Base-by-base conservation (phyloP, 129 eudicot genomes). In the Solidago caesia region DNA sequence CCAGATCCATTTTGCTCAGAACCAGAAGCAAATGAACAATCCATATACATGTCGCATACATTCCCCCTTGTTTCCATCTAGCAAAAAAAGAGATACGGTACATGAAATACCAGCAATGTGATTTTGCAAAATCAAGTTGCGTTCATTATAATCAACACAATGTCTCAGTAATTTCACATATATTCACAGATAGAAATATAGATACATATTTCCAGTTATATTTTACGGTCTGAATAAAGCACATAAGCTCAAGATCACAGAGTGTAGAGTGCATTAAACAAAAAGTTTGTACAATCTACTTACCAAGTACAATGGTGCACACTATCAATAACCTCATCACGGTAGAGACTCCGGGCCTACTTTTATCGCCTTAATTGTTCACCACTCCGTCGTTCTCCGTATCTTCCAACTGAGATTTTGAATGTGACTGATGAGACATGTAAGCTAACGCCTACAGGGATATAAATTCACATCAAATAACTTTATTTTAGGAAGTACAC, bases 1-100 rank as follows among this genome's bases (percentile, higher is more conserved):
- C 87, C 14, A 79, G 65, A 75, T 88, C 94, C 84, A 83, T 82
- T 85, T 88, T 94, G 93, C 98, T 94, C 64, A 94, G 89, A 82
- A 88, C 89, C 64, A 94, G 87, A 85, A 94, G 97, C 82, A 94
- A 79, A 78, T 94, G 98, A 49, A 83, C 93, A 72, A 85, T 77
- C 93, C 97, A 87, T 82, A 88, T 91, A 87, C 98, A 90, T 59
- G 97, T 66, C 70, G 97, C 97, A 87, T 90, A 94, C 93, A 91
- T 90, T 68, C 98, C 98, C 81, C 97, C 83, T 78, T 94, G 98
- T 77, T 94, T 94, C 97, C 98, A 94, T 67, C 93, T 87, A 70
- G 96, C 81, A 72, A 91, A 84, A 63, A 94, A 88, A 73, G 96
- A 83, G 56, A 94, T 72, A 7, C 97, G 97, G 66, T 88, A 91